Base-by-base conservation (phyloP, 2,329 filamentous ascomycete species). In the Botryotinia globosa region DNA sequence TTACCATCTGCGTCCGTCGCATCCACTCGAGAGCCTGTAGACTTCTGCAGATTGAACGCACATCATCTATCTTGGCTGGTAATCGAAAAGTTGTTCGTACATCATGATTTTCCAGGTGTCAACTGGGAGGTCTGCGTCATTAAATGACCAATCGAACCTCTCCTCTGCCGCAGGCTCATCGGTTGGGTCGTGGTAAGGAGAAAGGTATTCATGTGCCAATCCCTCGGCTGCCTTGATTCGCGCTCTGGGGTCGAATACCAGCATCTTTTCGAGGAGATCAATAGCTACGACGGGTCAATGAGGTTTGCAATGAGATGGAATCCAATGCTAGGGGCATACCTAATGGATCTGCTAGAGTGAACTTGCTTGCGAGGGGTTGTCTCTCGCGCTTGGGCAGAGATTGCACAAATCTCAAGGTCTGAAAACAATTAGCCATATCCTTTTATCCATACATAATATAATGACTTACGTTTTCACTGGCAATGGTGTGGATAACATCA, bases 61-160 rank as follows among this genome's bases (percentile, higher is more conserved):
- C 29, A 64, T 44, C 32, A 44, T 56, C 48, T 71, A 64, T 74
- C 51, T 73, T 74, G 71, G 75, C 73, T 73, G 76, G 74, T 78
- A 71, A 66, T 79, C 77, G 74, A 77, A 76, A 76, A 80, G 77
- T 80, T 80, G 78, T 74, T 79, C 92, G 81, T 87, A 97, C 96
- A 99, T 99, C 96, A 98, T 99, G 82, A 99, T 98, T 86, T 99
- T 99, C 96, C 96, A 99, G n/a, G 94, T 97, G 81, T 99, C 96
- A 68, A 98, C 94, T 0, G 96, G 95, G 73, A 99, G 86, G 81
- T 99, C 96, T 65, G 95, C 96, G 79, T 99, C 96, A 82, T 98
- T 98, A 85, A 99, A 99, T 71, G 94, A 98, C 96, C 96, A 99
- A 82, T 99, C 96, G 80, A 99, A 99, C 85, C 97, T 98, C 86